Base-by-base conservation (phyloP, 805 yeast species). In the Jamesozyma lodderae region DNA sequence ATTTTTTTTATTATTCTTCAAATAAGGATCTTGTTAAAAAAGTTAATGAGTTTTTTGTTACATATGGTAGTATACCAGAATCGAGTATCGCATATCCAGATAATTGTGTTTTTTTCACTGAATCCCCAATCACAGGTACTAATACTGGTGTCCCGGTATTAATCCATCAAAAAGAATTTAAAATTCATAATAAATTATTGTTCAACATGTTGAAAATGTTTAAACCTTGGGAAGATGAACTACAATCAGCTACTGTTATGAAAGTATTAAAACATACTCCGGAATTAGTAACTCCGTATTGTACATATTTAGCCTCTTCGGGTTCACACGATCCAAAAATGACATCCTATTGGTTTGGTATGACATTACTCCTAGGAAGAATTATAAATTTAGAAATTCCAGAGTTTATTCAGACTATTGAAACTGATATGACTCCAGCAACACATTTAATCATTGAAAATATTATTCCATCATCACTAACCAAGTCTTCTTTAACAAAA, bases 341-440 rank as follows among this genome's bases (percentile, higher is more conserved):
- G 40, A 69, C 90, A 1, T 78, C 90, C 10, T 85, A 81, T 63
- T 88, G 94, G 87, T 67, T 86, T 33, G 82, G 92, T 6, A 81
- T 74, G 59, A 72, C 85, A 1, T 64, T 79, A 19, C 57, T 85
- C 2, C 61, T 79, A 32, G 68, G 78, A 1, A 73, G 75, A 41
- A 67, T 83, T 5, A 67, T 84, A n/a, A 67, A 68, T 21, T 47
- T 78, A 3, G 73, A 75, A 1, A 52, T 80, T 6, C 86, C 92
- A 0, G 45, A 43, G 9, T 56, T 60, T 6, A 55, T 67, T 27
- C 31, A 40, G 10, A 44, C 45, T 3, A 52, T 55, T 18, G 52
- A 59, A 24, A 43, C 55, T 18, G 52, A 57, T 36, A 49, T 48
- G 4, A 15, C 46, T 11, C 78, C 74, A 28, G 49, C 61, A 1